Evolutionary conservation across 1,284 basidiomycete genomes (phyloP), one percentile per base, ranked within the genome.

Genomic region (Boletus austroedulis): DNA sequence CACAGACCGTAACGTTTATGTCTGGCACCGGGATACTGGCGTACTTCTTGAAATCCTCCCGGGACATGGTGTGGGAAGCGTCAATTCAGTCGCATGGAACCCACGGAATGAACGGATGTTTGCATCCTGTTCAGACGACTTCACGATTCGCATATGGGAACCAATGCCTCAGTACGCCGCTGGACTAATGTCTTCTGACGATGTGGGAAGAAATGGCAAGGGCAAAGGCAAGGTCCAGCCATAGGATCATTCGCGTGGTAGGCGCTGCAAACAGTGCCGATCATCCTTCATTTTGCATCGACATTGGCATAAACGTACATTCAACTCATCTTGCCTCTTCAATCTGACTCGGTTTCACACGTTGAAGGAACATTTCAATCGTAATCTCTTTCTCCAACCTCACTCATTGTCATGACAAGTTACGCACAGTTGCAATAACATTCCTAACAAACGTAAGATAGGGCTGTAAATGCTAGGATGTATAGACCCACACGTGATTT

Each of bases 41-140:
- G 79, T 83, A 0, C 80, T 95, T 45, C 80, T 99, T 28, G 93
- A 98, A 73, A 82, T 87, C 26, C 82, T 98, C 2, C 73, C 82
- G 2, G 96, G 95, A 0, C 97, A 99, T 67, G 89, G 87, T 17
- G 74, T 76, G 51, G 94, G 94, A 40, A 90, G 89, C 58, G 95
- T 99, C 60, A 99, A 98, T 73, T 89, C 90, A 21, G 95, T 99
- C 12, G 91, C 94, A 17, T 99, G 97, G 97, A 96, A 98, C 74
- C 94, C 94, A 26, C 81, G 79, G 60, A 87, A 92, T 62, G 82
- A 87, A 65, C 83, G 84, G 58, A 92, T 98, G 83, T 96, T 99
- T 75, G 96, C 96, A 29, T 92, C 90, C 41, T 95, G 93, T 73
- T 93, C 92, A 50, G 94, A 96, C 72, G 94, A 96, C 75, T 76